A percentile compares a stretch with the other conserved stretches of the same genome.
Evolutionary conservation across 345 rosid species (phyloP).

Genomic region (Pistacia integerrima): DNA sequence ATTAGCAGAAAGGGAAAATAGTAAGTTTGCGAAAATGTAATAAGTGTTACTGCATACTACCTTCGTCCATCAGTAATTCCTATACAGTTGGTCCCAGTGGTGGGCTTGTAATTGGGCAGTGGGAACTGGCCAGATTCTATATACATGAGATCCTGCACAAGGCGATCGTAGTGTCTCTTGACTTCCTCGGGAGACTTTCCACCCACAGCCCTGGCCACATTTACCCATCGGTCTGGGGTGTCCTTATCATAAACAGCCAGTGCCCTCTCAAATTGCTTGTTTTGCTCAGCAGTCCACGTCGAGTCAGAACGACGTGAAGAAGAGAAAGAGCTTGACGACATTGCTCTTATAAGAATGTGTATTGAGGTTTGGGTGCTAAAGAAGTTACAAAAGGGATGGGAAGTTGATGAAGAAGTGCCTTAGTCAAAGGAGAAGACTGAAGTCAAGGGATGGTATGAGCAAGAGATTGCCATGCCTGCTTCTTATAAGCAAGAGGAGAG

Average conservation of each 20-base stretch:
- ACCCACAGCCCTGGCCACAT: conserved; percentile 78
- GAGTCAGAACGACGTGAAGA: conserved; percentile 50
- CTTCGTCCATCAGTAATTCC: conserved; percentile 43
- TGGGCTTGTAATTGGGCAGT: conserved; percentile 56
- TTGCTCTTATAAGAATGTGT: conserved; percentile 18
- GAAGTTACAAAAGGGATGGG: conserved; percentile 9
- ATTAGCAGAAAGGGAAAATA: not conserved
- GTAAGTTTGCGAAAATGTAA: not conserved
- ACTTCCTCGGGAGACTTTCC: conserved; percentile 81
- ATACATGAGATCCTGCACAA: conserved; percentile 69
- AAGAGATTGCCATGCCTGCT: conserved; percentile 37
- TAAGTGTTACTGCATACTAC: conserved; percentile 19
- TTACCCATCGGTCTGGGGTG: conserved; percentile 95
- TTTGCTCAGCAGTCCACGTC: conserved; percentile 73
- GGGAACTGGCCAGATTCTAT: conserved; percentile 78
- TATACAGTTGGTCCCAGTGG: conserved; percentile 34
- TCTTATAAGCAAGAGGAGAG: conserved; percentile 39
- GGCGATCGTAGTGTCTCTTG: conserved; percentile 75
- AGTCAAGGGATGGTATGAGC: conserved; percentile 45
- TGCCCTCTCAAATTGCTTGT: conserved; percentile 86
- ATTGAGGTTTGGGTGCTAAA: no score
- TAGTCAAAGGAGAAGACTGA: conserved; percentile 35
- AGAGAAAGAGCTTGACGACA: conserved; percentile 50
- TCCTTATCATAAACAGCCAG: conserved; percentile 80
- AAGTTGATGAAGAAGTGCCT: conserved; percentile 18